A percentile compares a stretch with the other conserved stretches of the same genome.
phyloP scores from a whole-genome alignment of 768 basidiomycete genomes.

The Mrakia gelida region DNA sequence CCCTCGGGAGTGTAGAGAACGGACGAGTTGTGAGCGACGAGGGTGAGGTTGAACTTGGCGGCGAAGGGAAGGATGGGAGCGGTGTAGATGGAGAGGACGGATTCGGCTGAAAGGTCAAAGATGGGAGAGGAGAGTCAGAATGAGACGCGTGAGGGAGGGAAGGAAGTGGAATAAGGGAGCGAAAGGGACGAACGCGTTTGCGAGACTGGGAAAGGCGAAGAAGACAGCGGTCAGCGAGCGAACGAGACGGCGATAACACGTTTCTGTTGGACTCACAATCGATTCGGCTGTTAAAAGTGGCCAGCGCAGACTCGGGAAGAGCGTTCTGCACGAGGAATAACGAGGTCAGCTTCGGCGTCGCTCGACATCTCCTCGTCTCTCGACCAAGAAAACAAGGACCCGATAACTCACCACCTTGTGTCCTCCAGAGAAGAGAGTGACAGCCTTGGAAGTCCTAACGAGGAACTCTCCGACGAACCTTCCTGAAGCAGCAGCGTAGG shows the following conservation, averaged over 20 bases:
- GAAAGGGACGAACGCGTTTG: conserved; percentile 16
- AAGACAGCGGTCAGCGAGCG: too few species aligned
- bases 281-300: conserved; percentile 28
- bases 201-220: neutral
- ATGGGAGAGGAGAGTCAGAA: neutral
- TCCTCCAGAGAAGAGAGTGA: conserved; percentile 18
- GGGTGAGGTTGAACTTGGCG: conserved; percentile 20
- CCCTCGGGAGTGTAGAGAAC: conserved; percentile 8
- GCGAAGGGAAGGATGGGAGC: conserved; percentile 21
- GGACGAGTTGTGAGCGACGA: conserved; percentile 6
- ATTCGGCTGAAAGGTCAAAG: neutral
- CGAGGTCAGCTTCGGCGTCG: too few species aligned
- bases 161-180: neutral
- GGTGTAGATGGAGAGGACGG: conserved; percentile 29
- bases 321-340: conserved; percentile 4
- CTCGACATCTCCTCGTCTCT: too few species aligned
- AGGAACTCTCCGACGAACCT: conserved; percentile 24
- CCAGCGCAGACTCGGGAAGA: conserved; percentile 21
- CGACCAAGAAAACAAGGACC: neutral
- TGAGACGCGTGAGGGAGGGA: neutral
- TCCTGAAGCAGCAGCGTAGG: conserved; percentile 26
- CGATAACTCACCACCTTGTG: conserved; percentile 18
- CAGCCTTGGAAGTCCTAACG: conserved; percentile 29
- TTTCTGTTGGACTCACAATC: conserved; percentile 1
- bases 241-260: too few species aligned